Evolutionary conservation across 2,329 filamentous ascomycete species (phyloP).

Genomic region (Cercospora sp.): DNA sequence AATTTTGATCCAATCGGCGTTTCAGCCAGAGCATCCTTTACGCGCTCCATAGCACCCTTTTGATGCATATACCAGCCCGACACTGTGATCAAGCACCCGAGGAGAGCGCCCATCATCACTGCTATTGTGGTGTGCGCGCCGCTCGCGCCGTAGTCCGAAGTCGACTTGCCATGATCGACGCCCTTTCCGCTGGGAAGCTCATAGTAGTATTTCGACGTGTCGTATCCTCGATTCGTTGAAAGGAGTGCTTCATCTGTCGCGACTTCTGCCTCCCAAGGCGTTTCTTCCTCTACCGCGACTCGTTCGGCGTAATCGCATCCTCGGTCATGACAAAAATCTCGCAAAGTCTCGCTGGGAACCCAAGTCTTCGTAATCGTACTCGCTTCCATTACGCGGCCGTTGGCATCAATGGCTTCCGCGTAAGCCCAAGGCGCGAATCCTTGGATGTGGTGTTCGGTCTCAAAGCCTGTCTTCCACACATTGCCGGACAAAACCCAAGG

Average conservation of each 20-base stretch:
- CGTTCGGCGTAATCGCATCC: conserved; percentile 35
- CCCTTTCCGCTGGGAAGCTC: conserved; percentile 6
- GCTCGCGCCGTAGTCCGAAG: not conserved
- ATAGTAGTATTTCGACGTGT: conserved; percentile 39
- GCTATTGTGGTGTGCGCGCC: not conserved
- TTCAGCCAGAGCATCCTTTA: not conserved
- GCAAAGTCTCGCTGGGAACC: conserved; percentile 38
- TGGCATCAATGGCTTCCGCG: conserved; percentile 38
- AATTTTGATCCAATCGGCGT: conserved; percentile 15
- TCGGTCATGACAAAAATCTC: conserved; percentile 37
- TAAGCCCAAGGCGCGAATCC: conserved; percentile 35
- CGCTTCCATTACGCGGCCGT: conserved; percentile 36
- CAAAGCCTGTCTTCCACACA: conserved; percentile 47
- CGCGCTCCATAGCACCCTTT: not conserved
- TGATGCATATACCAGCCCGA: conserved; percentile 8
- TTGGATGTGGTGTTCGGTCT: conserved; percentile 40
- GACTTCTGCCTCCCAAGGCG: conserved; percentile 31
- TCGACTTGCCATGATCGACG: conserved; percentile 8
- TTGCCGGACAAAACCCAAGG: conserved; percentile 45
- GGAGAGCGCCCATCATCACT: not conserved
- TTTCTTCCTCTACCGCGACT: conserved; percentile 27
- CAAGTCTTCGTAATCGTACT: conserved; percentile 42
- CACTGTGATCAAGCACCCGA: not conserved
- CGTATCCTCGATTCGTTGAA: conserved; percentile 38
- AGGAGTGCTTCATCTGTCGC: conserved; percentile 31